Evolutionary conservation across 2,329 filamentous ascomycete species (phyloP), one percentile per base, ranked within the genome.

Genomic region (Colletotrichum lini): DNA sequence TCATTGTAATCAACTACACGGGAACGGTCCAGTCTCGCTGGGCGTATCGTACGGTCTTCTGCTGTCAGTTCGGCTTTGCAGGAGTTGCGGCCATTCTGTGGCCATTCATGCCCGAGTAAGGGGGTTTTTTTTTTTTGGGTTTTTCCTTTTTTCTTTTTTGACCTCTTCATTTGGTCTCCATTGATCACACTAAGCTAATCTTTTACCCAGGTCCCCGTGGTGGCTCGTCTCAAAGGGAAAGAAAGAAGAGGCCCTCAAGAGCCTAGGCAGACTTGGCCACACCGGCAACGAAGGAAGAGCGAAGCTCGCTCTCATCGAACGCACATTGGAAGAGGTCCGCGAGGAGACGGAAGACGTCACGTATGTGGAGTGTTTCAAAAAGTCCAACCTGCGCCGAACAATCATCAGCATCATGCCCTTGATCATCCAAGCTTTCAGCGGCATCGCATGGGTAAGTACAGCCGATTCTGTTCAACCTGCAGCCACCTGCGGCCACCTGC

Each of bases 91-190:
- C 78, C 44, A 5, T 79, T 16, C 68, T 80, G 12, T 75, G 82
- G 21, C 74, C 79, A 10, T 81, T 81, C 64, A 79, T 86, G 67
- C 84, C 84, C 0, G 84, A 86, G 75, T 84, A 73, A 44, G 72
- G 30, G 7, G 30, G 30, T 35, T 35, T 35, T 35, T 30, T 8
- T 30, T 30, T 8, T 30, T 68, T 2, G 23, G 23, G n/a, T n/a
- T n/a, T n/a, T n/a, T n/a, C n/a, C n/a, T n/a, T n/a, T n/a, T n/a
- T n/a, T n/a, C n/a, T n/a, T n/a, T n/a, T n/a, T n/a, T 13, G 8
- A 10, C 8, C n/a, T 38, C 18, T 16, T 30, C 42, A 23, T 1
- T 7, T 23, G 42, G 2, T 47, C 50, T 49, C 23, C 13, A 56
- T 35, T 13, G 59, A 52, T 7, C 21, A n/a, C 23, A 3, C 6